Evolutionary conservation across 1,284 basidiomycete species (phyloP), one percentile per base, ranked within the genome.

Genomic region (Jaminaea rosea): DNA sequence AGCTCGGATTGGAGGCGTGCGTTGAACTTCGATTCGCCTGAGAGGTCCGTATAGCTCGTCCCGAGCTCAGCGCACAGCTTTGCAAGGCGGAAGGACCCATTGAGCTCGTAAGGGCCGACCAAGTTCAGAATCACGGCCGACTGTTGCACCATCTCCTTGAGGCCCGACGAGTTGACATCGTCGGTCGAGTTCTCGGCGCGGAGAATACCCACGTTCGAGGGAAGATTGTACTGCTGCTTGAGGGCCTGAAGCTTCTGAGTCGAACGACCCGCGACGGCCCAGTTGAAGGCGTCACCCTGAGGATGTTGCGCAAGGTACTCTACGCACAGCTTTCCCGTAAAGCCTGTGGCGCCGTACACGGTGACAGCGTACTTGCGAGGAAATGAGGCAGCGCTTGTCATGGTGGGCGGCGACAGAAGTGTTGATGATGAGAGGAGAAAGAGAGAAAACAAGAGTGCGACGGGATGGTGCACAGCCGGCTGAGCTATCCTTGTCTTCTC

Each of bases 291-390:
- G 15, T n/a, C 24, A 23, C 13, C 19, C 19, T 42, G 19, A 11
- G 49, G 42, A 32, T 51, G 49, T 8, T 29, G 19, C 13, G 23
- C 11, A 5, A 51, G 27, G 28, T 44, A 23, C 13, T n/a, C 23
- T 17, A 44, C 37, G 17, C 41, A 46, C 4, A 44, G n/a, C 46
- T 44, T 24, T 26, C 49, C 49, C 17, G 37, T 41, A 29, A 29
- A 51, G 23, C 49, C 49, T 2, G 49, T 51, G 11, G 49, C 48
- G n/a, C n/a, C n/a, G n/a, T n/a, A n/a, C n/a, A n/a, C n/a, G n/a
- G n/a, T n/a, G n/a, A n/a, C n/a, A n/a, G n/a, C n/a, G n/a, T n/a
- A n/a, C n/a, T n/a, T n/a, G n/a, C n/a, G n/a, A n/a, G n/a, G n/a
- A n/a, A n/a, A n/a, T n/a, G n/a, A n/a, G n/a, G n/a, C n/a, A n/a